These are phyloP conservation scores for Neurospora pannonica DNA, from an alignment of 495 filamentous ascomycete species.

Conservation along the genomic window DNA sequence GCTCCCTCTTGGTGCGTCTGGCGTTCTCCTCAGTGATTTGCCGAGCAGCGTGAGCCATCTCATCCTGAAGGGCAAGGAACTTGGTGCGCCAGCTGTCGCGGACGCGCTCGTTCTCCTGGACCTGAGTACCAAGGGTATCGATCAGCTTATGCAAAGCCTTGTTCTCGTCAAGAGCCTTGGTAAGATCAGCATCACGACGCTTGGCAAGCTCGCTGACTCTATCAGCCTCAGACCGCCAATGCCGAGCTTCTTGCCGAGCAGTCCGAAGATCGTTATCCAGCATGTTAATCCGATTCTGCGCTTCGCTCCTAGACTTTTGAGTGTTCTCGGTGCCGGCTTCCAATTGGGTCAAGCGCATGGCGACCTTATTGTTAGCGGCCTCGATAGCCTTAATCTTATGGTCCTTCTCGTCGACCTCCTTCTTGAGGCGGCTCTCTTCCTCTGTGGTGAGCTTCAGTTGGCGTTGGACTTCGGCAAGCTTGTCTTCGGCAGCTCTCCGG, in stretches of 20 bases:
- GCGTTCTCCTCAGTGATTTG: conserved; percentile 74
- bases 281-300: conserved; percentile 41
- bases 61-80: conserved; percentile 71
- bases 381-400: conserved; percentile 36
- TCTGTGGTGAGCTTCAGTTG: conserved; percentile 57
- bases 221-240: conserved; percentile 42
- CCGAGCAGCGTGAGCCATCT: conserved; percentile 67
- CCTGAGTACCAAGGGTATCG: conserved; percentile 58
- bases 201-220: conserved; percentile 30
- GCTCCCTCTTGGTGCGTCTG: conserved; percentile 61
- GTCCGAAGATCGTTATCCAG: conserved; percentile 41
- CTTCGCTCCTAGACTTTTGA: conserved; percentile 55
- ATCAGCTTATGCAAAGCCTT: conserved; percentile 54
- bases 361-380: conserved; percentile 37
- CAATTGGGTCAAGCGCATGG: conserved; percentile 52
- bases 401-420: conserved; percentile 58
- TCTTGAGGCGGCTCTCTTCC: conserved; percentile 63
- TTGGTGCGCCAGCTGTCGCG: conserved; percentile 71
- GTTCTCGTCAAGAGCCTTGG: conserved; percentile 32
- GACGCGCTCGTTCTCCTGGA: conserved; percentile 74
- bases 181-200: conserved; percentile 32
- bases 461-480: conserved; percentile 58
- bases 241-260: conserved; percentile 35
- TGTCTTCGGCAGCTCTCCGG: conserved; percentile 63
- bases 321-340: conserved; percentile 54